These are phyloP conservation scores for Phialocephala subalpina DNA, from an alignment of 2,329 filamentous ascomycete species.

Conservation along the genomic window DNA sequence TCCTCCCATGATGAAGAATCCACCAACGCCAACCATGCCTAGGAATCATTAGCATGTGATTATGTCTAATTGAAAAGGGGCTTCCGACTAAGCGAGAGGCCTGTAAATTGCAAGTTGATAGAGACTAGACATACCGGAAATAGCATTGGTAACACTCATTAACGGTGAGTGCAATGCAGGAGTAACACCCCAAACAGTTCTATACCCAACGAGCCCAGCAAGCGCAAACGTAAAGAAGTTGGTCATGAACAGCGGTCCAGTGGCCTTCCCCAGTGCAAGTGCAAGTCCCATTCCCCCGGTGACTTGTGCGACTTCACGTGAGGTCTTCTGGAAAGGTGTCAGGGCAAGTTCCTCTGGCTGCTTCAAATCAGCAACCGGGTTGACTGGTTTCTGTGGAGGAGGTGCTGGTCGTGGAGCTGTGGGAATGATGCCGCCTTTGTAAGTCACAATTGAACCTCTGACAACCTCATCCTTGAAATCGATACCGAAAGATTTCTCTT, in stretches of 20 bases:
- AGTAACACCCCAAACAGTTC: slow-evolving; percentile 85
- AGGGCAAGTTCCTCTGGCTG: slow-evolving; percentile 71
- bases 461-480: slow-evolving; percentile 87
- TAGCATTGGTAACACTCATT: slow-evolving; percentile 94
- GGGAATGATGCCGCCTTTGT: slow-evolving; percentile 78
- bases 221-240: slow-evolving; percentile 88
- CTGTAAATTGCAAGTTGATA: slow-evolving; percentile 11
- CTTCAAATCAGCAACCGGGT: slow-evolving; percentile 55
- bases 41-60: slow-evolving; percentile 33
- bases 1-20: slow-evolving; percentile 88
- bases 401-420: slow-evolving; percentile 74
- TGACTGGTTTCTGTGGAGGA: slow-evolving; percentile 58
- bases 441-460: slow-evolving; percentile 82
- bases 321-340: slow-evolving; percentile 83
- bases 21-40: slow-evolving; percentile 87
- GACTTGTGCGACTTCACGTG: slow-evolving; percentile 76
- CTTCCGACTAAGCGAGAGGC: not conserved
- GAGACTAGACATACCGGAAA: slow-evolving; percentile 72
- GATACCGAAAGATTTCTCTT: slow-evolving; percentile 80
- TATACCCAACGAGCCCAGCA: slow-evolving; percentile 85
- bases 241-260: slow-evolving; percentile 84
- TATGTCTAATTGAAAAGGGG: not conserved
- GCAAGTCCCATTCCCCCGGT: slow-evolving; percentile 81
- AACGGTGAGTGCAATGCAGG: slow-evolving; percentile 87
- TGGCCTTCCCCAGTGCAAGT: slow-evolving; percentile 80